A percentile compares a stretch with the other conserved stretches of the same genome.
Evolutionary conservation across 2,329 filamentous ascomycete species (phyloP).

Genomic region (Mariannaea sp.): DNA sequence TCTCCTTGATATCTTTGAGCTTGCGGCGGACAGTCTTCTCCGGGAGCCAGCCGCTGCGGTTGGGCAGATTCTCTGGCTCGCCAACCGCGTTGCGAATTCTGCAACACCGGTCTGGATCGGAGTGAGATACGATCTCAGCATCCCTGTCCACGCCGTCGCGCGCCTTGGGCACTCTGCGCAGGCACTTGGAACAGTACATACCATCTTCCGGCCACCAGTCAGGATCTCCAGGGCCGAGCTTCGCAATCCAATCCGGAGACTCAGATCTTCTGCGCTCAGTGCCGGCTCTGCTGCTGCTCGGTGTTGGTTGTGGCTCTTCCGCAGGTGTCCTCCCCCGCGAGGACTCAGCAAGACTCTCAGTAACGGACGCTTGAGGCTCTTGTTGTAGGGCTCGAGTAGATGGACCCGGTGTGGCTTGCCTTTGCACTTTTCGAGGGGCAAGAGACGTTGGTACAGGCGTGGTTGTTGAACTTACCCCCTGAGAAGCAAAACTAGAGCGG

Average conservation of each 20-base stretch:
- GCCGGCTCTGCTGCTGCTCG: neutral
- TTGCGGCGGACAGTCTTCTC: constrained; percentile 21
- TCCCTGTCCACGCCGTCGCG: constrained; percentile 16
- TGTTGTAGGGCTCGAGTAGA: too few relatives aligned
- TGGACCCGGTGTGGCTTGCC: too few relatives aligned
- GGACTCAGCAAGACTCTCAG: neutral
- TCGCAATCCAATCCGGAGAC: constrained; percentile 37
- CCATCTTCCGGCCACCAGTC: constrained; percentile 35
- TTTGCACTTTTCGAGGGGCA: too few relatives aligned
- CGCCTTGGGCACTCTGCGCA: constrained; percentile 37
- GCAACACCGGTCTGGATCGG: constrained; percentile 30
- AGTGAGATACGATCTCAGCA: constrained; percentile 31
- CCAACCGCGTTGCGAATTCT: constrained; percentile 36
- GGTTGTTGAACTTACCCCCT: too few relatives aligned
- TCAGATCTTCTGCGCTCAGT: constrained; percentile 10
- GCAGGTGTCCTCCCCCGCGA: neutral
- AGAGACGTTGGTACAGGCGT: too few relatives aligned
- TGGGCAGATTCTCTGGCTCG: constrained; percentile 32
- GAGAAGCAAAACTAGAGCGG: too few relatives aligned
- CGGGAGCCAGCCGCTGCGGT: constrained; percentile 42
- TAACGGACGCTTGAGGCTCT: too few relatives aligned
- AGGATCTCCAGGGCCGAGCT: constrained; percentile 30
- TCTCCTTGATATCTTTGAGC: constrained; percentile 28
- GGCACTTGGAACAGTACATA: constrained; percentile 43
- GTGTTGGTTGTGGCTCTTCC: too few relatives aligned